phyloP scores from a whole-genome alignment of 1,284 basidiomycete genomes.

The Heterobasidion parviporum region DNA sequence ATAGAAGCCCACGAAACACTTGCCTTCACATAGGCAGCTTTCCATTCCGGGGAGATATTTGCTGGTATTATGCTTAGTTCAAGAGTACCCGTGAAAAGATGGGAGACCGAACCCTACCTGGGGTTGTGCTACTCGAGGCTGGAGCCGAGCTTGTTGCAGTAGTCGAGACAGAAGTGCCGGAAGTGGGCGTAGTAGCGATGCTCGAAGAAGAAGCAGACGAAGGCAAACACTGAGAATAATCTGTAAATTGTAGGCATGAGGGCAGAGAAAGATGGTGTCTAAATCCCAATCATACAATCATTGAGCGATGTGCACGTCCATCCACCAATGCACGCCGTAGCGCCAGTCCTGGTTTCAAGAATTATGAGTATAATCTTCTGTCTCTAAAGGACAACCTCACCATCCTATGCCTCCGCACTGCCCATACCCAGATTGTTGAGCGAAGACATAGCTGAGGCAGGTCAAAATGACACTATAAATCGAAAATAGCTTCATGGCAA shows the following conservation, averaged over 20 bases:
- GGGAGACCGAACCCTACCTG: not conserved
- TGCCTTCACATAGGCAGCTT: conserved; percentile 45
- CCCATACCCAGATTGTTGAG: conserved; percentile 23
- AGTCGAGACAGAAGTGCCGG: not conserved
- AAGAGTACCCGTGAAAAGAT: conserved; percentile 4
- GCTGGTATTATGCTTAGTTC: conserved; percentile 20
- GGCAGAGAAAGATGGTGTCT: conserved; percentile 7
- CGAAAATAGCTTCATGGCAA: conserved; percentile 12
- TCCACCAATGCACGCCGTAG: conserved; percentile 35
- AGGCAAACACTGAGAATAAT: not conserved
- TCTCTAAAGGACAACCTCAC: conserved; percentile 18
- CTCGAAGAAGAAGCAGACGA: conserved; percentile 5
- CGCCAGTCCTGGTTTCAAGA: conserved; percentile 27
- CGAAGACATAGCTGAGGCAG: conserved; percentile 10
- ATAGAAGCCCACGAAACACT: not conserved
- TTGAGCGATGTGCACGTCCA: conserved; percentile 32
- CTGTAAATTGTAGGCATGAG: not conserved
- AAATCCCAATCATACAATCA: conserved; percentile 21
- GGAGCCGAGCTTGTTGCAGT: conserved; percentile 35
- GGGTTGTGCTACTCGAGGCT: conserved; percentile 46
- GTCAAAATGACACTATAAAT: conserved; percentile 8
- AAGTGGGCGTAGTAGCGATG: conserved; percentile 29
- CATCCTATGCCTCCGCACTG: conserved; percentile 46
- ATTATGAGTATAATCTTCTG: not conserved
- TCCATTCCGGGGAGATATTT: conserved; percentile 46